These are phyloP conservation scores for Aspergillus amoenus DNA, from an alignment of 2,329 filamentous ascomycete species.

Conservation along the genomic window DNA sequence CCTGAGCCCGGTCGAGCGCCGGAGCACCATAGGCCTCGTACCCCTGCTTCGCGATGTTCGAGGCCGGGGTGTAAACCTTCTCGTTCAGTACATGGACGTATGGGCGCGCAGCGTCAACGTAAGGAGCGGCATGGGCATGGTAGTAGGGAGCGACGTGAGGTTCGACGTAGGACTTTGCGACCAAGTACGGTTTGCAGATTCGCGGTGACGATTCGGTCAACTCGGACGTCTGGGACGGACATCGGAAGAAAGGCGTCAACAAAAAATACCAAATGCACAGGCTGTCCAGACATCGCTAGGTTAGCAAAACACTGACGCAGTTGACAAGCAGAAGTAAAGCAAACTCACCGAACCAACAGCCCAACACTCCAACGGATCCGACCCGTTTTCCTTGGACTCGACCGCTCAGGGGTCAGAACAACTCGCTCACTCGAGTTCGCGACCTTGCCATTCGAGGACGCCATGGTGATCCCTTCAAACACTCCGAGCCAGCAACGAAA, in stretches of 20 bases:
- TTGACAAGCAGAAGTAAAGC: not conserved
- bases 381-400: slow-evolving; percentile 18
- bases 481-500: not conserved
- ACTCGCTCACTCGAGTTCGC: slow-evolving; percentile 20
- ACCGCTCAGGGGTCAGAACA: slow-evolving; percentile 10
- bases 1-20: slow-evolving; percentile 64
- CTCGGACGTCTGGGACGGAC: slow-evolving; percentile 67
- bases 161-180: slow-evolving; percentile 63
- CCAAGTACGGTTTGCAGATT: slow-evolving; percentile 78
- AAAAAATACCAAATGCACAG: slow-evolving; percentile 84
- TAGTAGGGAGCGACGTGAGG: slow-evolving; percentile 87
- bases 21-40: slow-evolving; percentile 74
- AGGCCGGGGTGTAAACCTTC: slow-evolving; percentile 66
- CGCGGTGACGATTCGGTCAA: slow-evolving; percentile 69
- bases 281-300: slow-evolving; percentile 45
- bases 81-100: slow-evolving; percentile 63
- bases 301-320: not conserved
- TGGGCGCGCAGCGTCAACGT: slow-evolving; percentile 72
- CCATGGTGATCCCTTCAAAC: slow-evolving; percentile 21
- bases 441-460: slow-evolving; percentile 26
- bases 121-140: slow-evolving; percentile 76
- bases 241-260: slow-evolving; percentile 76
- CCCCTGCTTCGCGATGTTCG: slow-evolving; percentile 59
- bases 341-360: slow-evolving; percentile 36
- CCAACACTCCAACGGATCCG: slow-evolving; percentile 36